Percentiles rank a stretch among this genome's conserved stretches.
Evolutionary conservation across 2,329 filamentous ascomycete genomes (phyloP).

Genomic region (Tolypocladium sp.): DNA sequence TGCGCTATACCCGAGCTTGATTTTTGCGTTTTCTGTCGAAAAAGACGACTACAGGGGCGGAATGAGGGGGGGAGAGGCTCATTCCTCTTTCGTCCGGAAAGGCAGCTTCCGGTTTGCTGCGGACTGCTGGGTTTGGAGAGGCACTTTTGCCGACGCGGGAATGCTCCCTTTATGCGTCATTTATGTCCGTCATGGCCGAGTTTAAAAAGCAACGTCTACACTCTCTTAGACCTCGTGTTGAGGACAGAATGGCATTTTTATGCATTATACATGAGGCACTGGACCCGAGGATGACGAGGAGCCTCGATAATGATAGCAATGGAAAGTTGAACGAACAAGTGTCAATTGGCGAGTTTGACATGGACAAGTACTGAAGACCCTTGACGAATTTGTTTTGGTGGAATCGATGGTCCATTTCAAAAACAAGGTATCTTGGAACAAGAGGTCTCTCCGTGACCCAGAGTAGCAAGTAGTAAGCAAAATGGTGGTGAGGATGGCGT

Average conservation of each 20-base stretch:
- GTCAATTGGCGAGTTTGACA: background rate
- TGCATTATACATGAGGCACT: background rate
- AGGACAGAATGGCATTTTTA: background rate
- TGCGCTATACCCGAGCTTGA: slow-evolving; percentile 6
- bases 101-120: background rate
- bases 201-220: background rate
- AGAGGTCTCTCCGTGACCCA: background rate
- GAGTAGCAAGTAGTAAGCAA: background rate
- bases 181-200: slow-evolving; percentile 3
- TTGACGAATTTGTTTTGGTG: background rate
- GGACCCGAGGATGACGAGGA: background rate
- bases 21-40: background rate
- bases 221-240: background rate
- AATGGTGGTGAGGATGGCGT: background rate
- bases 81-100: background rate
- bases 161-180: slow-evolving; percentile 2
- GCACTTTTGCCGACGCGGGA: background rate
- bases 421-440: background rate
- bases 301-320: background rate
- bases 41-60: background rate
- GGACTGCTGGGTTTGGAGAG: background rate
- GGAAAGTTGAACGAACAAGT: background rate
- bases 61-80: background rate
- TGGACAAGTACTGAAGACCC: background rate
- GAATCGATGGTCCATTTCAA: background rate